Base-by-base conservation (phyloP, 2,329 filamentous ascomycete species). In the Xylariaceae sp. region DNA sequence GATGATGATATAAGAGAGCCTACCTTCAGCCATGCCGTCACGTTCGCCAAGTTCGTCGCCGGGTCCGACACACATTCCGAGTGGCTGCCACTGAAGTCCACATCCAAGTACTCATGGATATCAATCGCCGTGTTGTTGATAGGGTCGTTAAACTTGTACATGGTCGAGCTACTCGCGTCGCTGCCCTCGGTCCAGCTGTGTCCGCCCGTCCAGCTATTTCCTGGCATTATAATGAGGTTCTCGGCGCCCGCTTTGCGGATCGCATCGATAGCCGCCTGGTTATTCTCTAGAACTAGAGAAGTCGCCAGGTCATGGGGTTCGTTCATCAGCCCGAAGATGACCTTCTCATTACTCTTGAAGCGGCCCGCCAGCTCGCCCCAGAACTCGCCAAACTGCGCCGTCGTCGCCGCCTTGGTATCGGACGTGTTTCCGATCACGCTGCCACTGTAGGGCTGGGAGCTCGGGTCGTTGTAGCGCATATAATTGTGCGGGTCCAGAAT, bases 401-500 rank as follows among this genome's bases (percentile, higher is more conserved):
- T 73, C 3, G 69, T 71, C 9, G 71, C 68, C 13, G 72, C 66
- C 3, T 57, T 64, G 0, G 62, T 41, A 57, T 77, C 69, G 1
- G 62, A 59, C 0, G 61, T 55, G 53, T 74, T 66, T 18, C 72
- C 72, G 46, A 76, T 75, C 9, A 75, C 63, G 49, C 66, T 69
- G 31, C 72, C 72, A 6, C 64, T 67, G 41, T 57, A 65, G 3
- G 73, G 72, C 51, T 76, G 72, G 22, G 63, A 60, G 15, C 64
- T 68, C 1, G 72, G 72, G 49, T 76, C 63, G 48, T 74, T 74
- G 55, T 76, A 76, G 3, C 72, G 64, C 72, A 75, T 75, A 52
- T 75, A 73, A 53, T 73, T 75, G 58, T 75, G 72, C 3, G 71
- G 71, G 51, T 75, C 72, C 3, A 76, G 56, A 44, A 76, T 71